These are phyloP conservation scores for Phytophthora macrochlamydospora DNA, from an alignment of 352 stramenopile genomes.

Conservation along the genomic window DNA sequence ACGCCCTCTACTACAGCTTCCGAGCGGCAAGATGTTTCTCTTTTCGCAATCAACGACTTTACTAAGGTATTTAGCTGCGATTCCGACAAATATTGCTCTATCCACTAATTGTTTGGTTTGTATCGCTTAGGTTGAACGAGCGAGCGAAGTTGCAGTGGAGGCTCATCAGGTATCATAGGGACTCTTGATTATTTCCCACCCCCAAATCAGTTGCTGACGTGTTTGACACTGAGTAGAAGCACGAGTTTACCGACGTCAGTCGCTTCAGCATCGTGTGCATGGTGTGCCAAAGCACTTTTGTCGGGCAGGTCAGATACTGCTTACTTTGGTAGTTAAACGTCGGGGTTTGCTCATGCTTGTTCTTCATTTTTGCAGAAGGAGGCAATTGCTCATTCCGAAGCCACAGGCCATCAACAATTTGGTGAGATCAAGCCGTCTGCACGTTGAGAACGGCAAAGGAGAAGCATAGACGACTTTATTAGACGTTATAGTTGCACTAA, in stretches of 20 bases:
- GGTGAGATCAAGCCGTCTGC: conserved; percentile 56
- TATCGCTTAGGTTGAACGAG: conserved; percentile 56
- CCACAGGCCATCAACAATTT: conserved; percentile 77
- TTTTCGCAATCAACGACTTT: conserved; percentile 88
- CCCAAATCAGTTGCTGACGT: neutral
- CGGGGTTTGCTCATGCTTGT: conserved; percentile 5
- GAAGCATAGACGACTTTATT: no score
- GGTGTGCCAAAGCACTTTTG: conserved; percentile 64
- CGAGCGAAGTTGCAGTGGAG: conserved; percentile 82
- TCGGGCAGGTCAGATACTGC: conserved; percentile 50
- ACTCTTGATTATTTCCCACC: neutral
- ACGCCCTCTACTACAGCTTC: conserved; percentile 46
- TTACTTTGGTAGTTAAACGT: neutral
- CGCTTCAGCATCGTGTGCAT: conserved; percentile 80
- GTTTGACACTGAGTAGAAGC: conserved; percentile 43
- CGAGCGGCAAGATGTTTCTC: conserved; percentile 58
- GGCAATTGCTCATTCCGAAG: conserved; percentile 61
- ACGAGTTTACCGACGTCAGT: conserved; percentile 80
- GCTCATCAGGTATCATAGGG: conserved; percentile 60
- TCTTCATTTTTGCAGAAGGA: conserved; percentile 40
- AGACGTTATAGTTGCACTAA: neutral
- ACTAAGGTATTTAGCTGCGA: conserved; percentile 46
- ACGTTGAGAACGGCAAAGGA: conserved; percentile 5
- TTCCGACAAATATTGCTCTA: no score
- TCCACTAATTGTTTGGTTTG: neutral